Conservation (phyloP, 768 basidiomycete species). For the Macrolepiota fuliginosa region DNA sequence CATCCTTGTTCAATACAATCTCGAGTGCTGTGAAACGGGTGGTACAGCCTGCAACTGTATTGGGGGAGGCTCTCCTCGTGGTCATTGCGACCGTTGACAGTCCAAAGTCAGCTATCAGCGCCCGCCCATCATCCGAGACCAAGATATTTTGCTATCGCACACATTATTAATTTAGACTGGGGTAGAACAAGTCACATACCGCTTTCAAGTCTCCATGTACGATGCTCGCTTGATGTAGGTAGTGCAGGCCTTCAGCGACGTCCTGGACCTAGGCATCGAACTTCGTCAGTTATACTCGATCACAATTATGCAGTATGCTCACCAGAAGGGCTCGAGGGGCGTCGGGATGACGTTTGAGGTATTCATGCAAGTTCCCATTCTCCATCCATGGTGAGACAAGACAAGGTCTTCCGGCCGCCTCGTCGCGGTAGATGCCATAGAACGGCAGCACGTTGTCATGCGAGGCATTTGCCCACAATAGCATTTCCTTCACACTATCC, state of each 20-base stretch:
- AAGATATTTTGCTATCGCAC: neutral
- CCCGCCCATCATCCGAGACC: neutral
- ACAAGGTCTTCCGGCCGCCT: neutral
- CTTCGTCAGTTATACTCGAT: too few species aligned
- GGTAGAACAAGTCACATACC: neutral
- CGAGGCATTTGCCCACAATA: neutral
- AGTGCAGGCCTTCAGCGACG: neutral
- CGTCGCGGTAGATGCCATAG: neutral
- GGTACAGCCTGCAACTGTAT: neutral
- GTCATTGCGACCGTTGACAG: neutral
- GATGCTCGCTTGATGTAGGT: neutral
- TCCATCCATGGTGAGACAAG: slow-evolving; percentile 2
- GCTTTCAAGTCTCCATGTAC: slow-evolving; percentile 10
- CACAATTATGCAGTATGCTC: neutral
- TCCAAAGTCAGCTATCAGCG: neutral
- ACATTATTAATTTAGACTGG: neutral
- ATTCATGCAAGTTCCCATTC: slow-evolving; percentile 18
- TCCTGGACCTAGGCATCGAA: neutral
- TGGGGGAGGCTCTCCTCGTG: neutral
- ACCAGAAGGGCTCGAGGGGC: slow-evolving; percentile 16
- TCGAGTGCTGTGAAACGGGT: neutral
- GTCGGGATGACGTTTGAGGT: slow-evolving; percentile 11
- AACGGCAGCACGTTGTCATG: neutral
- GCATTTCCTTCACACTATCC: neutral
- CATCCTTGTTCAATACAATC: neutral